Evolutionary conservation across 495 filamentous ascomycete genomes (phyloP).

Genomic region (Chaetomium fimeti): DNA sequence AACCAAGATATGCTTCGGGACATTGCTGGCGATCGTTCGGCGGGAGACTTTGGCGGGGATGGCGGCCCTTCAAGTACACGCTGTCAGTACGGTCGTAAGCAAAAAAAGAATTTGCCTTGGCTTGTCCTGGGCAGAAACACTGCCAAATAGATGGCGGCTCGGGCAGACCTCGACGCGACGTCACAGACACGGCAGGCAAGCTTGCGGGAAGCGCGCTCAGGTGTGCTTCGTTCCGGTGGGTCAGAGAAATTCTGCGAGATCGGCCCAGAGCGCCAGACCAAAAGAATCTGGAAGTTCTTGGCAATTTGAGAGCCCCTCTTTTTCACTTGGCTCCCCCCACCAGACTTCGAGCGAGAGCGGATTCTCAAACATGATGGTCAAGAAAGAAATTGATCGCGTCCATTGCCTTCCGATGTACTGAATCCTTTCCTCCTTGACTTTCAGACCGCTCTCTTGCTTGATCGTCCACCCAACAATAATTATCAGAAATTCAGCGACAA

Average conservation of each 20-base stretch:
- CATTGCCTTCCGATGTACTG: no score
- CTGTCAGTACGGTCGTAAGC: background rate
- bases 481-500: slow-evolving; percentile 28
- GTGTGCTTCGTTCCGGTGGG: no score
- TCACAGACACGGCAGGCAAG: background rate
- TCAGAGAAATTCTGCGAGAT: background rate
- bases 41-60: background rate
- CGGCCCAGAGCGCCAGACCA: background rate
- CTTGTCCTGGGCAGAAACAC: background rate
- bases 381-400: no score
- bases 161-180: background rate
- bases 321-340: background rate
- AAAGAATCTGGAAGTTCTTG: background rate
- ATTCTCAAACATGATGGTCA: no score
- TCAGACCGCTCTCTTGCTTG: no score
- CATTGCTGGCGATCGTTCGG: background rate
- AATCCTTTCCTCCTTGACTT: no score
- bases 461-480: no score
- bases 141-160: background rate
- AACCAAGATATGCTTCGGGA: slow-evolving; percentile 8
- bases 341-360: no score
- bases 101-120: background rate
- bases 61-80: background rate
- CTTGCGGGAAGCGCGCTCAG: background rate
- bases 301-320: background rate